Evolutionary conservation across 2,329 filamentous ascomycete species (phyloP), one percentile per base, ranked within the genome.

Genomic region (Ceratocystis papillata): DNA sequence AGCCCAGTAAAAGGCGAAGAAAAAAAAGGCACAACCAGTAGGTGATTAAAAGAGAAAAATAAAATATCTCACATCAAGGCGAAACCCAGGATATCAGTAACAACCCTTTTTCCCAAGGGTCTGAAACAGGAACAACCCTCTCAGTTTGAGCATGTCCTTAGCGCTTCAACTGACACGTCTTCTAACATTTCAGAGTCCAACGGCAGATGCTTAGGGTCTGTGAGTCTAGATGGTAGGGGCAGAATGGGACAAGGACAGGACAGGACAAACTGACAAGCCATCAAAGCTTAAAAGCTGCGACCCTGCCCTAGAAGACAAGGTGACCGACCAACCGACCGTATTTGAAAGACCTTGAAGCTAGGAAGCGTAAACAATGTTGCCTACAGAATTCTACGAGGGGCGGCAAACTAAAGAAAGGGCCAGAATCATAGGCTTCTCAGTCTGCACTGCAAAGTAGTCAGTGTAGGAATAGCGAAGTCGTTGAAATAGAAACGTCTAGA

Each of bases 401-500:
- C 30, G 7, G 33, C 33, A 10, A 10, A 25, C 20, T 25, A 22
- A 10, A 12, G 20, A 25, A 53, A 53, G n/a, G 20, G 48, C 25
- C 2, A 10, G 8, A 22, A 25, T 53, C 48, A 53, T 3, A 2
- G 15, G 7, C 3, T 53, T 53, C 20, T 25, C 6, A 25, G 20
- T 1, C 8, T 25, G 1, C 25, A 25, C 7, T 22, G 12, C 7
- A 25, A 25, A 53, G 48, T 7, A 5, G 17, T 5, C 45, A 53
- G 17, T 30, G 28, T 2, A 33, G 53, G 15, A 33, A n/a, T 57
- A 28, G 22, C 28, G 33, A 30, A 33, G 25, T n/a, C 53, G 28
- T 57, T 57, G 53, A n/a, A 57, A 57, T 57, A 33, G 53, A 57
- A 57, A 57, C 33, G 25, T 57, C 53, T 57, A 57, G 53, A 57